Evolutionary conservation across 805 yeast genomes (phyloP), one percentile per base, ranked within the genome.

Genomic region (Spathaspora arborariae): DNA sequence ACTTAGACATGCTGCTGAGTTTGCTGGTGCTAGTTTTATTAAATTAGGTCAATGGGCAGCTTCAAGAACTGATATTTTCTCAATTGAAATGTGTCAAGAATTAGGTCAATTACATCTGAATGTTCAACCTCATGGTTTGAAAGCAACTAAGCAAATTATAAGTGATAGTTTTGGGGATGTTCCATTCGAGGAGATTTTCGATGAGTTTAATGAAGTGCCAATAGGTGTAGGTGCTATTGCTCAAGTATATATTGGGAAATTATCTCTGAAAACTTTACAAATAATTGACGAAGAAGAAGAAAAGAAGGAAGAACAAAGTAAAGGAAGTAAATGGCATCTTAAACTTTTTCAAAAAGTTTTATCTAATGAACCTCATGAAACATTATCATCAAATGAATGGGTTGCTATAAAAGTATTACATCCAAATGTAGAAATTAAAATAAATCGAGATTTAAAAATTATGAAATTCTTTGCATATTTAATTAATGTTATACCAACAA

Each of bases 41-140:
- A 86, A 88, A 64, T 76, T 94, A 47, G 99, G 98, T 3, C 99
- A 94, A 69, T 94, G 99, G 99, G 99, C 99, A 0, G 97, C 97
- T 2, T 86, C 96, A 9, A 79, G 99, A 64, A 88, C 96, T 0
- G 99, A 94, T 65, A 85, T 94, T 27, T 92, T 94, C 67, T 85
- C 96, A 2, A 70, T 68, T 41, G 87, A 78, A 36, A 67, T 92
- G 64, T 92, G 98, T 62, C 78, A 79, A 19, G 90, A 87, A 58
- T 67, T 94, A 55, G 79, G 88, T 8, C 68, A 77, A 20, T 68
- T 94, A 46, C 99, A 94, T 63, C 87, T 97, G 4, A 80, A 88
- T 59, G 92, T 90, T 8, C 80, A 78, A 48, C 76, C 84, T 5
- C 99, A 94, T 68, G 68, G 85, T 0, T 63, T 88, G 26, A 53